These are phyloP conservation scores for Russula abietina DNA, from an alignment of 768 basidiomycete species.

Conservation along the genomic window DNA sequence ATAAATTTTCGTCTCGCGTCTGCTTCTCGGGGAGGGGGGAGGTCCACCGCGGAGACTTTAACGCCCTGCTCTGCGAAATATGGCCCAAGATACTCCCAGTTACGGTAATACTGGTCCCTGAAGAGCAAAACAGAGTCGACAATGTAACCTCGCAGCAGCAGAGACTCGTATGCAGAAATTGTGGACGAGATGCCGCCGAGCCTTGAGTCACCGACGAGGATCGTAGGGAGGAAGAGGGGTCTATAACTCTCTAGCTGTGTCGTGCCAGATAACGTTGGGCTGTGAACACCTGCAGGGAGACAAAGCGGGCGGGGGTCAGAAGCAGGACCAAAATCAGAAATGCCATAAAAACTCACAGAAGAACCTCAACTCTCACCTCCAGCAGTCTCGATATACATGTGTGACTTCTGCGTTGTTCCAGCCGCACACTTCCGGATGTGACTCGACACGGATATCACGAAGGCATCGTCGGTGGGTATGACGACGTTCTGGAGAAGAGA, in stretches of 20 bases:
- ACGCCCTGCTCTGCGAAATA: conserved; percentile 76
- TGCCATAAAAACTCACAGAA: conserved; percentile 16
- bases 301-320: not conserved
- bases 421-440: conserved; percentile 54
- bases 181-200: conserved; percentile 94
- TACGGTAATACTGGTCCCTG: conserved; percentile 80
- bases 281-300: conserved; percentile 69
- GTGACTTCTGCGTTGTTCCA: conserved; percentile 31
- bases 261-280: conserved; percentile 75
- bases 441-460: conserved; percentile 57
- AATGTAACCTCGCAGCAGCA: conserved; percentile 83
- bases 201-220: conserved; percentile 81
- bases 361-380: conserved; percentile 59
- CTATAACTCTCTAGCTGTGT: conserved; percentile 84
- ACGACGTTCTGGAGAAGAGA: not conserved
- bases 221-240: conserved; percentile 77
- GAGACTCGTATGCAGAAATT: conserved; percentile 88
- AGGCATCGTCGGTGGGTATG: conserved; percentile 58
- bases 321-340: conserved; percentile 6
- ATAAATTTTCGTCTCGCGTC: conserved; percentile 42
- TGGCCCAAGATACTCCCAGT: conserved; percentile 70
- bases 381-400: conserved; percentile 89
- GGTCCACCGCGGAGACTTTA: conserved; percentile 45
- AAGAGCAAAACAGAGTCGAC: conserved; percentile 82
- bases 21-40: conserved; percentile 49